Evolutionary conservation across 2,329 filamentous ascomycete species (phyloP), one percentile per base, ranked within the genome.

Genomic region (Talaromyces funiculosus): DNA sequence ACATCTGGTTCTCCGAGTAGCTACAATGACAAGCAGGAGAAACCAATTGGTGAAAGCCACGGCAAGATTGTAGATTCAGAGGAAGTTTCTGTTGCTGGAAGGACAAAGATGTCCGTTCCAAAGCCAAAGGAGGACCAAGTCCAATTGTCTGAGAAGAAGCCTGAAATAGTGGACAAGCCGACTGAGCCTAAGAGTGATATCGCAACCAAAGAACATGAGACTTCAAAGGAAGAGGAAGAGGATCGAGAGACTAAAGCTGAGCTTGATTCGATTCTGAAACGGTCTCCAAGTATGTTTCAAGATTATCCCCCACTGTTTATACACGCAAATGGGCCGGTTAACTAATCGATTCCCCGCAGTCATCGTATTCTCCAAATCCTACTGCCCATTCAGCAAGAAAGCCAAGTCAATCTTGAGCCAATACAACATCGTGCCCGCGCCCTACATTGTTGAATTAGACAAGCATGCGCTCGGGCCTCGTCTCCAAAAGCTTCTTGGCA

Each of bases 361-460:
- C 62, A 90, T 97, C 72, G 90, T 99, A 68, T 97, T 97, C 79
- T 96, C 92, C 65, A 97, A 99, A 76, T 85, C 89, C 1, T 96
- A 93, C 77, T 99, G 94, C 75, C 91, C 89, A 0, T 88, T 84
- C 77, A 97, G 92, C 56, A 88, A 86, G 71, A 86, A 86, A 67
- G 94, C 94, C 49, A 99, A 99, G 77, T 81, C 82, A 45, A 84
- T 97, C 60, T 84, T 96, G 43, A 85, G 92, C 22, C 87, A 89
- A 67, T 97, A 97, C 79, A 81, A 80, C 59, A 95, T 99, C 71
- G 83, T 85, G 0, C 94, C 94, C 0, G 77, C 84, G 10, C 94
- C 94, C 0, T 89, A 87, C 70, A 89, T 99, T 7, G 92, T 97
- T 56, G 94, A 99, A 76, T 84, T 99, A 12, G 92, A 99, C 75